Base-by-base conservation (phyloP, 352 stramenopile genomes). In the Saprolegnia parasitica region DNA sequence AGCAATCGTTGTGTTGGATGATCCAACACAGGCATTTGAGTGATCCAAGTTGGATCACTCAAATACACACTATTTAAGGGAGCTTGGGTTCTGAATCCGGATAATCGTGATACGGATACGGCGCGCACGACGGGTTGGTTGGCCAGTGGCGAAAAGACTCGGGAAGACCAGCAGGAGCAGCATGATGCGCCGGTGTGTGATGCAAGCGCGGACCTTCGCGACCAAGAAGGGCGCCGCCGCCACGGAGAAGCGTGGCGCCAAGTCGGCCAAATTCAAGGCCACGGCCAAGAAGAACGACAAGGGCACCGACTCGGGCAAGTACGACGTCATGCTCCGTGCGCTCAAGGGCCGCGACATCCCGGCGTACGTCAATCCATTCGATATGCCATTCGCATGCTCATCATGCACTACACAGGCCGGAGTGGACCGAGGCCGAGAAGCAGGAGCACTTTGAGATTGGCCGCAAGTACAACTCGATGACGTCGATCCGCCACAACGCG, bases 401-500 rank as follows among this genome's bases (percentile, higher is more conserved):
- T 23, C 46, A 4, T n/a, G 50, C 50, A 57, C 21, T n/a, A 8
- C 9, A 18, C 50, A 93, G 85, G 0, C 81, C 90, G 70, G 81
- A 86, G 65, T 95, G 81, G 76, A 87, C 83, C 72, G 84, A 88
- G 39, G 86, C 94, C 71, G 84, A 96, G 65, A 78, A 88, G 74
- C 73, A 82, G 74, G 78, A 80, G 46, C 83, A 90, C 74, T 79
- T 88, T 67, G 86, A 91, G 71, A 90, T 96, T 49, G 89, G 83
- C 29, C 86, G 78, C 62, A 82, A 79, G 63, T 96, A 86, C 77
- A 95, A 96, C 76, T 52, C 52, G 20, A 88, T 91, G 84, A 90
- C 73, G 61, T 79, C 76, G 58, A 89, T 93, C 57, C 78, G 80
- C 78, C 87, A 95, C 83, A 96, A 95, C 78, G 80, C 93, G 78